Evolutionary conservation across 1,139 yeast species (phyloP), one percentile per base, ranked within the genome.

Genomic region (Yamadazyma dushanensis): DNA sequence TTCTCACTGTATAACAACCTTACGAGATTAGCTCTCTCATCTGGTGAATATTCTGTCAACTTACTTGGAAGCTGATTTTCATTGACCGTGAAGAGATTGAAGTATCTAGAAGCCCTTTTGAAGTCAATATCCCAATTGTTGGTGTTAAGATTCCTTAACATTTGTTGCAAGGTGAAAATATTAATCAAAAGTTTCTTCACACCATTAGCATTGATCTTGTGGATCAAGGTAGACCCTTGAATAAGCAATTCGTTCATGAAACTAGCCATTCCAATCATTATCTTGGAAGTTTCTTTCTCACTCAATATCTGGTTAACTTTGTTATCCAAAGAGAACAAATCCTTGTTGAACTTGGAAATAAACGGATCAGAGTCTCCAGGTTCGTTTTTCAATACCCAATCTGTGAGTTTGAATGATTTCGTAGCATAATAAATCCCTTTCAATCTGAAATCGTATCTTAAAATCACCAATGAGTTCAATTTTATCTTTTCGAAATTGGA

Each of bases 161-260:
- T 78, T 53, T 86, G 95, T 59, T 85, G 95, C 32, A 87, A 60
- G 0, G 86, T 82, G 38, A 79, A 73, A 23, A 86, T 80, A 54
- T 87, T 86, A 50, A 82, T 71, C 40, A 80, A 62, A 44, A 87
- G 66, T 49, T 80, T 78, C 53, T 79, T 78, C 34, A 84, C 68
- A 26, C 96, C 96, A 49, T 76, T 75, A 14, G 63, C 60, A 53
- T 84, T 85, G 50, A 86, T 65, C 32, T 70, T 73, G 13, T 59
- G 57, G 8, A 88, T 67, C 24, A 76, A 61, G 13, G 67, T 70
- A 1, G 90, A 75, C n/a, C 83, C 86, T 30, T 60, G 61, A 5
- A 87, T 73, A 32, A 84, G 66, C 21, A 80, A 63, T 40, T 66
- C 63, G 53, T 81, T 83, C 41, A 83, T 65, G 47, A 80, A 69